Evolutionary conservation across 257 asterid species (phyloP).

Genomic region (Catharanthus roseus): DNA sequence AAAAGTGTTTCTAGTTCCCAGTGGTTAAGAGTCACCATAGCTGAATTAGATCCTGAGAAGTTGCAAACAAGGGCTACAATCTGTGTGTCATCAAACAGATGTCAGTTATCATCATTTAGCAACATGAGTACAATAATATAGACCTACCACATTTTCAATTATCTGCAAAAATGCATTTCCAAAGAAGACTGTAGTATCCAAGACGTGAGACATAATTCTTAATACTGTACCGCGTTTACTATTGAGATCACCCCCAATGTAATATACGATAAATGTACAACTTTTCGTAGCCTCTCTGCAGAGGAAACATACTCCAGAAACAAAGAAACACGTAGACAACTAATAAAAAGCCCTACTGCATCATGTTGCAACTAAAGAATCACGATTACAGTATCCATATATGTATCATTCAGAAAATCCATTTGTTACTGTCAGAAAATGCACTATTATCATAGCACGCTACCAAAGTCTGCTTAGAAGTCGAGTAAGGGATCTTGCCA

Average conservation of each 20-base stretch:
- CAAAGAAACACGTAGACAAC: not conserved
- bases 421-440: not conserved
- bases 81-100: slow-evolving; percentile 37
- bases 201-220: not conserved
- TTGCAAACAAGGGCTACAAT: slow-evolving; percentile 96
- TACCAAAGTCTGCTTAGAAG: not conserved
- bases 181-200: not conserved
- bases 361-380: not conserved
- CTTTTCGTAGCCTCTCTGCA: slow-evolving; percentile 1
- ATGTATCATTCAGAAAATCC: not conserved
- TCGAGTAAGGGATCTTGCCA: not conserved
- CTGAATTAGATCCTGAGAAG: slow-evolving; percentile 58
- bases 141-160: no score
- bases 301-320: not conserved
- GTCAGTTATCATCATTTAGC: slow-evolving; percentile 8
- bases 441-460: not conserved
- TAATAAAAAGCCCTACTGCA: not conserved
- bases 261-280: not conserved
- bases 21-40: slow-evolving; percentile 67
- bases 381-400: no score
- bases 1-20: slow-evolving; percentile 91
- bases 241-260: not conserved
- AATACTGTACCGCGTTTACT: no score
- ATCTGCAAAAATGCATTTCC: slow-evolving; percentile 2
- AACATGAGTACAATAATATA: not conserved